These are phyloP conservation scores for Solioccasus polychromus DNA, from an alignment of 768 basidiomycete species.

Conservation along the genomic window DNA sequence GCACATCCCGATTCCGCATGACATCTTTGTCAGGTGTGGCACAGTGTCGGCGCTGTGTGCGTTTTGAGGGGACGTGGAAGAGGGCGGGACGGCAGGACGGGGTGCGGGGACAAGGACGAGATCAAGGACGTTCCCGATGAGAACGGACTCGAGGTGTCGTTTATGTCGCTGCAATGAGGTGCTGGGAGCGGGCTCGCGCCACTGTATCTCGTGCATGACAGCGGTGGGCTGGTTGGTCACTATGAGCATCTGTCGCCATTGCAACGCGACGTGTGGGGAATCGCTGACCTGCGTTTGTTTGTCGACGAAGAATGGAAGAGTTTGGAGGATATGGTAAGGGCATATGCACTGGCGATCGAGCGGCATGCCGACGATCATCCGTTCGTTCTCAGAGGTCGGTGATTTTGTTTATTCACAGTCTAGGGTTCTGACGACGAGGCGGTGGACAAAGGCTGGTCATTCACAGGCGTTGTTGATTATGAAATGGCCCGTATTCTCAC, in stretches of 20 bases:
- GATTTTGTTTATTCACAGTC: no score
- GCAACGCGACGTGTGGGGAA: slow-evolving; percentile 55
- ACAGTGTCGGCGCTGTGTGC: slow-evolving; percentile 33
- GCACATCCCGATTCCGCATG: slow-evolving; percentile 40
- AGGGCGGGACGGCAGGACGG: background rate
- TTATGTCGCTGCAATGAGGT: slow-evolving; percentile 39
- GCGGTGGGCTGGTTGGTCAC: slow-evolving; percentile 58
- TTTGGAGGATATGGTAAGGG: slow-evolving; percentile 49
- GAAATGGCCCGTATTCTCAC: slow-evolving; percentile 54
- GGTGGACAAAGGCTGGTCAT: slow-evolving; percentile 77
- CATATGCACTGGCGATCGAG: slow-evolving; percentile 45
- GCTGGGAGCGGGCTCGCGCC: slow-evolving; percentile 29
- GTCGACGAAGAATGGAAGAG: slow-evolving; percentile 45
- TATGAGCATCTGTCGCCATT: slow-evolving; percentile 46
- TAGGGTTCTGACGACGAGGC: no score
- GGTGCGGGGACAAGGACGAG: background rate
- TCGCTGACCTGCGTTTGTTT: slow-evolving; percentile 54
- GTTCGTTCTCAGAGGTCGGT: slow-evolving; percentile 58
- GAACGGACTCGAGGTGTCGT: slow-evolving; percentile 18
- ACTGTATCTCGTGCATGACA: slow-evolving; percentile 71
- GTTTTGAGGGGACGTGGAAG: slow-evolving; percentile 5
- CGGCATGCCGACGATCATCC: slow-evolving; percentile 31
- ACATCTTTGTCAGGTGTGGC: slow-evolving; percentile 39
- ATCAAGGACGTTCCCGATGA: background rate
- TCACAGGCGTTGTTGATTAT: slow-evolving; percentile 71